Base-by-base conservation (phyloP, 2,329 filamentous ascomycete species). In the Sordariomycetes sp. region DNA sequence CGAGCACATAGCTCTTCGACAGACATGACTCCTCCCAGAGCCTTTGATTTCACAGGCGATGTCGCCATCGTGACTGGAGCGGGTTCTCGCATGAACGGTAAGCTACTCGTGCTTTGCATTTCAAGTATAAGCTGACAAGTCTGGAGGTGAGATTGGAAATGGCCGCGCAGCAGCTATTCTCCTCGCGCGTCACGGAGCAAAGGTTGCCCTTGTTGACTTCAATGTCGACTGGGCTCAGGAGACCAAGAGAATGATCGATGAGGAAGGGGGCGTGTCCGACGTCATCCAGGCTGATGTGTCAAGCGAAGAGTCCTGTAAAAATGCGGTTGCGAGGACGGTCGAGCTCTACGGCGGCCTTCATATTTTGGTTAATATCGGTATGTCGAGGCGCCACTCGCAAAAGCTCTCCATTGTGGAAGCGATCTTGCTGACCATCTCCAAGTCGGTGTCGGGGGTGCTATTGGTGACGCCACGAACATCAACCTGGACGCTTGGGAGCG, bases 221-320 rank as follows among this genome's bases (percentile, higher is more conserved):
- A 63, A 72, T 21, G 32, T 63, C 0, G 49, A 57, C 1, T 64
- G 67, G 47, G 75, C 73, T 0, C 48, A 63, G 18, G 61, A 59
- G 30, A 80, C 76, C 0, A 68, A 64, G 4, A 55, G 66, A 3
- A 70, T 79, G 61, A 66, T 72, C 32, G 42, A 53, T 19, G 45
- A 54, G 7, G 51, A 66, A 20, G 42, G 55, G n/a, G 65, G 64
- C 3, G 42, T 44, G 3, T 66, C 59, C 0, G 43, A 70, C 6
- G 58, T 70, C 0, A 42, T 64, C 2, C 46, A 56, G 32, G 72
- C 60, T 4, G 69, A 82, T 42, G 72, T 81, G n/a, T 75, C 72
- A 0, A 50, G 53, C 1, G 58, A 66, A n/a, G 37, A 37, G 0
- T 71, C 77, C 35, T 81, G 75, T 45, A 44, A 37, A 21, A 33